A percentile compares a stretch with the other conserved stretches of the same genome.
Conservation (phyloP, 2,329 filamentous ascomycete species). For the Emydomyces testavorans region DNA sequence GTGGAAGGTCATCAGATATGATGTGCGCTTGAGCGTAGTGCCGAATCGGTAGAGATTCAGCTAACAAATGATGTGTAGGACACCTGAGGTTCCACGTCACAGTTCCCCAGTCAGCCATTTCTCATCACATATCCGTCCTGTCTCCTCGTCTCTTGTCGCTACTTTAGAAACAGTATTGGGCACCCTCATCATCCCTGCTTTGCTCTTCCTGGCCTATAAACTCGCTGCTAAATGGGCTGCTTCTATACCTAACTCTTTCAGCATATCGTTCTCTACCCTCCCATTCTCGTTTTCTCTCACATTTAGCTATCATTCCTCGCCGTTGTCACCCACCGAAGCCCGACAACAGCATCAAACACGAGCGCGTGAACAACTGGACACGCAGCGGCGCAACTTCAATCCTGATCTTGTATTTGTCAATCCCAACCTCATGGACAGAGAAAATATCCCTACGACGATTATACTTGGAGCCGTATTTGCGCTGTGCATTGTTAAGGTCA, state of each 20-base stretch:
- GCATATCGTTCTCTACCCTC: slow-evolving; percentile 26
- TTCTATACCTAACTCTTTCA: slow-evolving; percentile 11
- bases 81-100: neutral
- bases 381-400: neutral
- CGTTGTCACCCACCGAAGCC: neutral
- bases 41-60: neutral
- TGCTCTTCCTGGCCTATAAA: slow-evolving; percentile 1
- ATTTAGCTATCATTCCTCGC: slow-evolving; percentile 1
- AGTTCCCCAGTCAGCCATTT: slow-evolving; percentile 12
- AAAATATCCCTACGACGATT: slow-evolving; percentile 10
- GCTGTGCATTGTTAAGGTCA: slow-evolving; percentile 11
- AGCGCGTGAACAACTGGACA: neutral
- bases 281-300: slow-evolving; percentile 30
- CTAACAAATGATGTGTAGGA: neutral
- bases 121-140: slow-evolving; percentile 36
- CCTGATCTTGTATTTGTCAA: slow-evolving; percentile 6
- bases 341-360: neutral
- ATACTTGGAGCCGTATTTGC: slow-evolving; percentile 10
- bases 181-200: slow-evolving; percentile 15
- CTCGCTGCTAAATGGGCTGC: neutral
- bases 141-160: slow-evolving; percentile 30
- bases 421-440: neutral
- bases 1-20: too few species aligned
- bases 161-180: slow-evolving; percentile 21
- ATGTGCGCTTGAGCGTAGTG: too few species aligned